Evolutionary conservation across 2,329 filamentous ascomycete species (phyloP).

Genomic region (Hypoxylon sp.): DNA sequence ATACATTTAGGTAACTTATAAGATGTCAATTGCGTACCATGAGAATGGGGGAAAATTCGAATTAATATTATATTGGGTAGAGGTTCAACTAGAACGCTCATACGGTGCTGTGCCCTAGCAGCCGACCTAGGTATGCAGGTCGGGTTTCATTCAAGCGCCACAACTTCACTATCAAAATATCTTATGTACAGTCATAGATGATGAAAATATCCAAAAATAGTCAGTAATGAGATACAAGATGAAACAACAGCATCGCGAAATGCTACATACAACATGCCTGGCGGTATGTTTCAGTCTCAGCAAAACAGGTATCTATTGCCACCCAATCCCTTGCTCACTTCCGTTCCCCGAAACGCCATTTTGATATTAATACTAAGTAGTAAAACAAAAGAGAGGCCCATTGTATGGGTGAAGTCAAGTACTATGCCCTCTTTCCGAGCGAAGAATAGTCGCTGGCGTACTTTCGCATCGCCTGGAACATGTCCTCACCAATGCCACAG

Average conservation of each 20-base stretch:
- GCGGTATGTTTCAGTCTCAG: constrained; percentile 4
- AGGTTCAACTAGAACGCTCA: too few species aligned
- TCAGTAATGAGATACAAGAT: not conserved
- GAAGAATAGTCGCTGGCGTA: constrained; percentile 2
- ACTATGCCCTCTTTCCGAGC: constrained; percentile 36
- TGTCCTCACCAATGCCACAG: constrained; percentile 63
- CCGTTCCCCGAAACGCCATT: constrained; percentile 8
- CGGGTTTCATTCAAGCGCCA: not conserved
- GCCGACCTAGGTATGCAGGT: too few species aligned
- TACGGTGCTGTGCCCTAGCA: too few species aligned
- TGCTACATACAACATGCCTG: not conserved
- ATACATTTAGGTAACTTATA: not conserved
- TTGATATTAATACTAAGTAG: constrained; percentile 9
- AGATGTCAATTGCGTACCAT: too few species aligned
- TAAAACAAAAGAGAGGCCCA: constrained; percentile 18
- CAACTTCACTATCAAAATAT: not conserved
- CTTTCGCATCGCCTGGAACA: constrained; percentile 60
- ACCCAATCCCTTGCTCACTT: constrained; percentile 3
- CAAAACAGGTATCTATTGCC: constrained; percentile 2
- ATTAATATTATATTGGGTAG: too few species aligned
- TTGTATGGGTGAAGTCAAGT: constrained; percentile 46
- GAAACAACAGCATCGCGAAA: constrained; percentile 8
- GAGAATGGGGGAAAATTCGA: too few species aligned
- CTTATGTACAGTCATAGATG: not conserved
- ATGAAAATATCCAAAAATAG: not conserved